A percentile compares a stretch with the other conserved stretches of the same genome.
Conservation (phyloP, 2,329 filamentous ascomycete species). For the Phyllosticta ampelicida region DNA sequence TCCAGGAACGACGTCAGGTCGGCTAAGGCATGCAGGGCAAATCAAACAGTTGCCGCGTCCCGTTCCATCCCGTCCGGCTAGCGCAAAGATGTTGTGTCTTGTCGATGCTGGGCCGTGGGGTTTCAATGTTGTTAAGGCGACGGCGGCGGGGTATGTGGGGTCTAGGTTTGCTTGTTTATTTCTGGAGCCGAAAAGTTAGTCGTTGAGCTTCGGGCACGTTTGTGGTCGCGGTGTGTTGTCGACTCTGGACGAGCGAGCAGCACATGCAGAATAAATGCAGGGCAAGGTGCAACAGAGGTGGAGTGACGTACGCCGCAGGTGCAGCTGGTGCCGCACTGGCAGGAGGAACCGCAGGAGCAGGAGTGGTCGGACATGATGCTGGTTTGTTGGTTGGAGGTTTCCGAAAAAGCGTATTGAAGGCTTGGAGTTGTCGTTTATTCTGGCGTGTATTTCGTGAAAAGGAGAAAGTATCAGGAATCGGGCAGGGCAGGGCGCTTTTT, state of each 20-base stretch:
- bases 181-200: background rate
- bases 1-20: too few species aligned
- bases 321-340: conserved; percentile 15
- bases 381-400: background rate
- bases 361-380: conserved; percentile 12
- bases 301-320: conserved; percentile 16
- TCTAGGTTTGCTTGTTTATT: background rate
- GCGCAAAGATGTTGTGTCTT: background rate
- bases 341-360: conserved; percentile 15
- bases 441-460: too few species aligned
- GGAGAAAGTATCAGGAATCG: too few species aligned
- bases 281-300: background rate
- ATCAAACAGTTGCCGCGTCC: background rate
- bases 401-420: background rate
- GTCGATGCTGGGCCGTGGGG: background rate
- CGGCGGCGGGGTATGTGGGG: background rate
- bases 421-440: background rate
- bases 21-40: too few species aligned
- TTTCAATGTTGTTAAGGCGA: background rate
- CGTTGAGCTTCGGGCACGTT: too few species aligned
- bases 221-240: background rate
- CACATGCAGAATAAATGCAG: conserved; percentile 1
- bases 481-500: background rate
- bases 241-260: background rate
- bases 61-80: background rate